phyloP scores from a whole-genome alignment of 2,329 filamentous ascomycete species.

The Parastagonospora avenae region DNA sequence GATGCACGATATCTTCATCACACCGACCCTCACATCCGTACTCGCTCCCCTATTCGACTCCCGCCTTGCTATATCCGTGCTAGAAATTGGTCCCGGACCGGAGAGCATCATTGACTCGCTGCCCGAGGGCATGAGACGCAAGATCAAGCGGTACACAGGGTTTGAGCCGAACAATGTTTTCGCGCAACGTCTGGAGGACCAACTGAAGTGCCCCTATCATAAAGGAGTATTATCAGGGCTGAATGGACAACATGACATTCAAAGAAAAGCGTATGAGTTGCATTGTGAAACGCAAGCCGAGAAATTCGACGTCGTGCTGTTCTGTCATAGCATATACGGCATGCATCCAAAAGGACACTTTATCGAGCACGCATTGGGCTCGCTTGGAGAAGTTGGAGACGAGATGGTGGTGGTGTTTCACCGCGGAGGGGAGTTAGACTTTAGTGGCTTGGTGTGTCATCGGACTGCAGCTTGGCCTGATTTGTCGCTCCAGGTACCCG shows the following conservation, averaged over 20 bases:
- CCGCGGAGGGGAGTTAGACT: constrained; percentile 51
- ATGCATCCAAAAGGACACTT: constrained; percentile 56
- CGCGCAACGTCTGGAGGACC: constrained; percentile 51
- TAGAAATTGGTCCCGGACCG: constrained; percentile 66
- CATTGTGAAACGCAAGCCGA: constrained; percentile 12
- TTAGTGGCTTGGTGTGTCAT: constrained; percentile 58
- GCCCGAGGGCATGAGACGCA: constrained; percentile 49
- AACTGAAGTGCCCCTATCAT: constrained; percentile 40
- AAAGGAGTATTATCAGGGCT: constrained; percentile 44
- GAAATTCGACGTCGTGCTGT: constrained; percentile 62
- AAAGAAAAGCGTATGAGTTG: constrained; percentile 19
- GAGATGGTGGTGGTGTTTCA: constrained; percentile 62
- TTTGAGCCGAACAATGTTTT: constrained; percentile 60
- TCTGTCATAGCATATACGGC: constrained; percentile 69
- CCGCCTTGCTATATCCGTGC: constrained; percentile 53
- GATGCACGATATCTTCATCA: constrained; percentile 58
- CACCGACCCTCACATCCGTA: constrained; percentile 55
- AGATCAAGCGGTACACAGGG: constrained; percentile 58
- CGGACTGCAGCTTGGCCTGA: constrained; percentile 54
- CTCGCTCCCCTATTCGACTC: constrained; percentile 52
- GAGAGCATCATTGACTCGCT: constrained; percentile 60
- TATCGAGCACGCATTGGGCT: constrained; percentile 54
- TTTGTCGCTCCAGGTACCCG: constrained; percentile 50
- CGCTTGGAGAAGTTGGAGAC: constrained; percentile 51
- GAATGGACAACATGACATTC: constrained; percentile 49